Base-by-base conservation (phyloP, 257 asterid genomes). In the Penstemon eatonii region DNA sequence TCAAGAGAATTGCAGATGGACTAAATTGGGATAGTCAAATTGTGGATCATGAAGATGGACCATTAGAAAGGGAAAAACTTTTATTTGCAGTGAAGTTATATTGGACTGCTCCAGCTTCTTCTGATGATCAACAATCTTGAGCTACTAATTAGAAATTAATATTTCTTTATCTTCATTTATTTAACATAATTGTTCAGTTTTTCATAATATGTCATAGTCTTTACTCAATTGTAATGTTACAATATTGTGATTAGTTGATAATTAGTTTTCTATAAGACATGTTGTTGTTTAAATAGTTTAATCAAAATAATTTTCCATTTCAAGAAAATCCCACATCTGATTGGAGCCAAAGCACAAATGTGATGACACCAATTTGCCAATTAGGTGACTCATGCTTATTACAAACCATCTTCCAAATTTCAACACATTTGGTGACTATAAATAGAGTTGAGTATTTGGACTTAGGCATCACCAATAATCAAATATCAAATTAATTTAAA, bases 31-130 rank as follows among this genome's bases (percentile, higher is more conserved):
- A 86, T 6, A 83, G 86, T 75, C 84, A 79, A 70, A 81, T 92
- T 89, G 88, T 83, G 8, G 96, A 92, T 51, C 95, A 92, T 66
- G 98, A 92, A 81, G 89, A 78, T 0, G 93, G 97, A 12, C 97
- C 98, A 75, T 92, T 79, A 76, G 90, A 80, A 43, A 85, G 96
- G 67, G 86, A 92, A 67, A 92, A 92, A 82, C 82, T 92, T 52
- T 81, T 89, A 25, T 77, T 90, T 76, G 93, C 98, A 0, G 83
- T 83, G 12, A 92, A 92, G 75, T 82, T 76, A 73, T 92, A 92
- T 56, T 90, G 97, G 97, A 90, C 98, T 6, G 78, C 95, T 36
- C 92, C 96, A 11, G 85, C 81, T 8, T 52, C 33, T 25, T 25
- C 85, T 53, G 63, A 44, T 51, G 70, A 76, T 63, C 68, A 46